These are phyloP conservation scores for Microsporum ferrugineum DNA, from an alignment of 2,329 filamentous ascomycete genomes.

Conservation along the genomic window DNA sequence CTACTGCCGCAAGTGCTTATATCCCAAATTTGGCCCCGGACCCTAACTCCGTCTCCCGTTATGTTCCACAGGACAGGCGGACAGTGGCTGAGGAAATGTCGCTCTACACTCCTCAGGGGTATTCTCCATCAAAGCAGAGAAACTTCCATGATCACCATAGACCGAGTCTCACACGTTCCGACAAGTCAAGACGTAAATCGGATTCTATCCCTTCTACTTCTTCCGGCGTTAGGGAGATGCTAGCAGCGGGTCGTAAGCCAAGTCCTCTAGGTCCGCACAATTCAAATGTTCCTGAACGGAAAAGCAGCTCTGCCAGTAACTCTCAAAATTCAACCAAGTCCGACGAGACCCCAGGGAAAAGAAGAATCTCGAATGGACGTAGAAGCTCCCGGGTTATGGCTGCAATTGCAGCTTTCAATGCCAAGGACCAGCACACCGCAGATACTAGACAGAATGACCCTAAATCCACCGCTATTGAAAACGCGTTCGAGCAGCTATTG, in stretches of 20 bases:
- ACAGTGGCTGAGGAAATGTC: slow-evolving; percentile 45
- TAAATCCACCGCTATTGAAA: slow-evolving; percentile 44
- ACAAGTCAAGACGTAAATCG: slow-evolving; percentile 43
- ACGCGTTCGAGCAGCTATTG: slow-evolving; percentile 50
- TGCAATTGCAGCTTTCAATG: slow-evolving; percentile 52
- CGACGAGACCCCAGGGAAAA: slow-evolving; percentile 5
- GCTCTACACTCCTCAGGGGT: slow-evolving; percentile 48
- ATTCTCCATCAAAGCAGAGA: slow-evolving; percentile 50
- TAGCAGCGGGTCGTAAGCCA: slow-evolving; percentile 17
- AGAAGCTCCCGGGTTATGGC: slow-evolving; percentile 49
- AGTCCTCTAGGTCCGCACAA: background rate
- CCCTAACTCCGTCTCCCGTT: slow-evolving; percentile 27
- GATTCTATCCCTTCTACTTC: slow-evolving; percentile 35
- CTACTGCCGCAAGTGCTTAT: slow-evolving; percentile 1
- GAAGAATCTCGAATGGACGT: slow-evolving; percentile 29
- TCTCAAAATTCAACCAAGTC: slow-evolving; percentile 1
- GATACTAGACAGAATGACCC: slow-evolving; percentile 36
- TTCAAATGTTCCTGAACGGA: slow-evolving; percentile 9
- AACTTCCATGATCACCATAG: slow-evolving; percentile 47
- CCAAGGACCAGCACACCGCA: slow-evolving; percentile 39
- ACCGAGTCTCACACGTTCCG: slow-evolving; percentile 31
- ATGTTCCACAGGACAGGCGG: slow-evolving; percentile 35
- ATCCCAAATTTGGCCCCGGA: slow-evolving; percentile 11
- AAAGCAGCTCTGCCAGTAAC: slow-evolving; percentile 14
- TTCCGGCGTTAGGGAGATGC: slow-evolving; percentile 29